A percentile compares a stretch with the other conserved stretches of the same genome.
Conservation (phyloP, 202 grass and related monocot genomes). For the Bolboschoenoplectus hybrid region DNA sequence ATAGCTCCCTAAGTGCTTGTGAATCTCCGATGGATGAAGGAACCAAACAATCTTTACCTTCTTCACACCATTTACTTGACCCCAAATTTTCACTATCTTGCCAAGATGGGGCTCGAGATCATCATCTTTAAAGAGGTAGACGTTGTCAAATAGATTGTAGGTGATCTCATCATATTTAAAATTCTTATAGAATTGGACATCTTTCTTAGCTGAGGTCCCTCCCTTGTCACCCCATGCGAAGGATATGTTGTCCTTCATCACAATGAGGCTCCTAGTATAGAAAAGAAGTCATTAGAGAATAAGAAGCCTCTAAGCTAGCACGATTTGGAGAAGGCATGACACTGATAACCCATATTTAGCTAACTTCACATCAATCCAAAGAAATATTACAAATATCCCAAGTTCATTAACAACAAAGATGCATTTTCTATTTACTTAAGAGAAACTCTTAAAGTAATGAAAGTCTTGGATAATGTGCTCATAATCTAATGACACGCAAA, state of each 20-base stretch:
- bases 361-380: conserved; percentile 12
- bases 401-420: conserved; percentile 4
- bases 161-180: conserved; percentile 74
- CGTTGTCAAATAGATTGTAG: conserved; percentile 74
- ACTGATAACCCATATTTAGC: neutral
- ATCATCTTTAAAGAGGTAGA: conserved; percentile 69
- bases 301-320: neutral
- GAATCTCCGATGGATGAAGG: conserved; percentile 68
- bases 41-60: conserved; percentile 93
- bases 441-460: neutral
- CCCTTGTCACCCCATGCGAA: conserved; percentile 28
- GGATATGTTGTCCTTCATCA: conserved; percentile 14
- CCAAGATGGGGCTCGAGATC: conserved; percentile 66
- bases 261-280: conserved; percentile 20
- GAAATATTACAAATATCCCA: conserved; percentile 6
- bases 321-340: conserved; percentile 19
- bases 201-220: neutral
- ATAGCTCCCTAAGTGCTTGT: conserved; percentile 50
- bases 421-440: neutral
- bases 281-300: conserved; percentile 20
- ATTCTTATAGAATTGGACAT: conserved; percentile 62
- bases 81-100: conserved; percentile 82
- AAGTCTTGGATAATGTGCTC: conserved; percentile 1
- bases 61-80: conserved; percentile 47
- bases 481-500: neutral